A percentile compares a stretch with the other conserved stretches of the same genome.
phyloP scores from a whole-genome alignment of 2,329 filamentous ascomycete genomes.

The Botrytis paeoniae region DNA sequence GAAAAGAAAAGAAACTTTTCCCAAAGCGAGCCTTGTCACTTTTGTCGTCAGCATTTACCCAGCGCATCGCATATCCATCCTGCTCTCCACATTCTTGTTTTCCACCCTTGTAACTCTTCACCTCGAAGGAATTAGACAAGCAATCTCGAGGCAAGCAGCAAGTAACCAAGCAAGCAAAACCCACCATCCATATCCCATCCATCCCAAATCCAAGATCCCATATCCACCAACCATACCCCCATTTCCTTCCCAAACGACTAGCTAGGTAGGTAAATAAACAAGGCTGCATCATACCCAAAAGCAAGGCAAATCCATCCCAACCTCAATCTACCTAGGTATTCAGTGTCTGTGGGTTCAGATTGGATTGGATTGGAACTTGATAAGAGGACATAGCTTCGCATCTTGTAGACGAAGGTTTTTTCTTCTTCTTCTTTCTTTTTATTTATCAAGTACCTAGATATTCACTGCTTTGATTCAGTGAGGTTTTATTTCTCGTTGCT shows the following conservation, averaged over 20 bases:
- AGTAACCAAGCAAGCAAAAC: background rate
- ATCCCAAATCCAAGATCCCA: background rate
- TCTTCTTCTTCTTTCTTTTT: background rate
- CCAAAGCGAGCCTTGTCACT: constrained; percentile 12
- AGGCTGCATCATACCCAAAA: constrained; percentile 9
- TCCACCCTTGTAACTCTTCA: background rate
- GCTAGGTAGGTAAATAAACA: background rate
- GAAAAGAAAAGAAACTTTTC: background rate
- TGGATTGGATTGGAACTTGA: background rate
- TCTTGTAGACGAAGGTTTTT: no score
- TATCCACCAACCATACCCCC: constrained; percentile 1
- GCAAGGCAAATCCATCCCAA: constrained; percentile 12
- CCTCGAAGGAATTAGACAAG: background rate
- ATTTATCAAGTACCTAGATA: background rate
- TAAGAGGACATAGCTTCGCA: constrained; percentile 12
- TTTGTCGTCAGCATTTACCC: constrained; percentile 9
- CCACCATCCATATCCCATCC: background rate
- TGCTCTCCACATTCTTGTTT: constrained; percentile 7
- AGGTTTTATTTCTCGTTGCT: background rate
- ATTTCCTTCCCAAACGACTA: background rate
- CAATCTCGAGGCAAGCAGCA: background rate
- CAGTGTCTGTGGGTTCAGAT: background rate
- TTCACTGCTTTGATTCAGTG: background rate
- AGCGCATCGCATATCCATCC: constrained; percentile 1
- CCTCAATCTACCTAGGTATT: background rate